Conservation (phyloP, 257 asterid species). For the Catharanthus roseus region DNA sequence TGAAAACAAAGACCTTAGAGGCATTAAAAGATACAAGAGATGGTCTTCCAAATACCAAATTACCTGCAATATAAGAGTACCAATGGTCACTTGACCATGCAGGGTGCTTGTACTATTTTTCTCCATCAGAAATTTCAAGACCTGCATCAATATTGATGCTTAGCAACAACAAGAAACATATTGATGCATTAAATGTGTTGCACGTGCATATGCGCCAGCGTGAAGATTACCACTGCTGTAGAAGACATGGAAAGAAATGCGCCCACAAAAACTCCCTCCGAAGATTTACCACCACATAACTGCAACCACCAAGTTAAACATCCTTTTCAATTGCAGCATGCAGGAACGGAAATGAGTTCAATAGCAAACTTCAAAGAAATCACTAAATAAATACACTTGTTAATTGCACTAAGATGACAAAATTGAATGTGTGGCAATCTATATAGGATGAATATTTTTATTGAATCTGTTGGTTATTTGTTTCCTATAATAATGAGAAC, state of each 20-base stretch:
- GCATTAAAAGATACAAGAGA: background rate
- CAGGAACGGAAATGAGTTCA: background rate
- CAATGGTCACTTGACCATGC: constrained; percentile 97
- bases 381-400: background rate
- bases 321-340: constrained; percentile 16
- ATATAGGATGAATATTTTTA: background rate
- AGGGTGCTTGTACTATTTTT: constrained; percentile 75
- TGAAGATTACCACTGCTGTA: constrained; percentile 84
- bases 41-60: constrained; percentile 9
- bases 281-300: constrained; percentile 93
- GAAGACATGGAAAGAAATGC: constrained; percentile 98
- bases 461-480: background rate
- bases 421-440: background rate
- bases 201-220: constrained; percentile 15
- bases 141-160: constrained; percentile 21
- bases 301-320: constrained; percentile 34
- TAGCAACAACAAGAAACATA: background rate
- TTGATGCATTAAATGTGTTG: constrained; percentile 10
- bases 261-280: constrained; percentile 96
- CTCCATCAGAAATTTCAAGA: constrained; percentile 79
- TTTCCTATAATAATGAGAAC: background rate
- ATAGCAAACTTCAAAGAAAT: background rate
- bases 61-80: constrained; percentile 97
- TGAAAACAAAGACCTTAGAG: background rate
- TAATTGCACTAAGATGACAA: background rate